Conservation (phyloP, 371 early-diverging fungal species). For the Fennellomyces sp. region DNA sequence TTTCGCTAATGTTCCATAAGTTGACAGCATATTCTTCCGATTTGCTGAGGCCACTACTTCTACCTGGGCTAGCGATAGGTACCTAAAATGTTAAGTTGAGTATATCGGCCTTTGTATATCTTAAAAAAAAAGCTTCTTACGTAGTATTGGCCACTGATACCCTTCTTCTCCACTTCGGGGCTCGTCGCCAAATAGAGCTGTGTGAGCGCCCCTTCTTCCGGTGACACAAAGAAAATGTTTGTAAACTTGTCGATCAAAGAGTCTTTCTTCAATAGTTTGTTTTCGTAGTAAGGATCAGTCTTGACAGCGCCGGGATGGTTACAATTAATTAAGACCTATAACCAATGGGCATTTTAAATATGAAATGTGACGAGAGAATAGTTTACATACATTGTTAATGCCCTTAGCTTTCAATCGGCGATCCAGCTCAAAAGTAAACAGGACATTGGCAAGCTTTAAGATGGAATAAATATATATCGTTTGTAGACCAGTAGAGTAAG, state of each 20-base stretch:
- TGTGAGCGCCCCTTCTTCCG: constrained; percentile 64
- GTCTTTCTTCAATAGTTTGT: background rate
- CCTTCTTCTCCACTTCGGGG: constrained; percentile 59
- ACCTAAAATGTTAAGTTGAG: constrained; percentile 9
- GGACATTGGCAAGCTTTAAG: constrained; percentile 30
- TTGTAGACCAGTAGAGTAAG: background rate
- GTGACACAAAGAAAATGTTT: constrained; percentile 14
- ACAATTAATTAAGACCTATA: constrained; percentile 58
- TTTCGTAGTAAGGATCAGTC: constrained; percentile 38
- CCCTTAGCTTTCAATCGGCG: constrained; percentile 40
- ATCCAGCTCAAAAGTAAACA: constrained; percentile 46
- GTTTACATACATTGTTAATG: constrained; percentile 14
- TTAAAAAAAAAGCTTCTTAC: constrained; percentile 14
- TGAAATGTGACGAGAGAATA: background rate
- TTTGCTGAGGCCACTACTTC: constrained; percentile 15
- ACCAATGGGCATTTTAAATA: background rate
- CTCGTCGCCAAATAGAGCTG: constrained; percentile 68
- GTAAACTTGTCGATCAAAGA: background rate
- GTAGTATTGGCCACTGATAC: constrained; percentile 56
- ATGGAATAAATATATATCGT: background rate
- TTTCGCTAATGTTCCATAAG: constrained; percentile 41
- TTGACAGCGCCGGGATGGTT: constrained; percentile 72
- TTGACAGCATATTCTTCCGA: constrained; percentile 21
- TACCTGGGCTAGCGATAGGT: constrained; percentile 7
- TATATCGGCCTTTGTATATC: background rate